Conservation (phyloP, 1,284 basidiomycete species). For the Athelia sp. region DNA sequence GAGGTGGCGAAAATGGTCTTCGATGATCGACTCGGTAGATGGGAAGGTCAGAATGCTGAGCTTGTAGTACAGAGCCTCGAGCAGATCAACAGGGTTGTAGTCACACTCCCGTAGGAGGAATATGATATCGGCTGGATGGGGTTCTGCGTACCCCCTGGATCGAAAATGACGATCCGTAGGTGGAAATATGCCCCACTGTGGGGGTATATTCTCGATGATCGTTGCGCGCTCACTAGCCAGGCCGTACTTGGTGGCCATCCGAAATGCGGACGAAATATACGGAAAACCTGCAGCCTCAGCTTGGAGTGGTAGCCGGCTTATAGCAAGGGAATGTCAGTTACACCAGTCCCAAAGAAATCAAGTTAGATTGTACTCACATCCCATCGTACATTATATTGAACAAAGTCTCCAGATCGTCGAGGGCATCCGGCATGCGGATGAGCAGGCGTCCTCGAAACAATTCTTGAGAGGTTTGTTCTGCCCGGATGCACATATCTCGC, state of each 20-base stretch:
- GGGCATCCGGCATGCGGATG: conserved; percentile 5
- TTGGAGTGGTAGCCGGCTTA: conserved; percentile 15
- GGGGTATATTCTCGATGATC: conserved; percentile 3
- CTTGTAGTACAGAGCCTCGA: conserved; percentile 22
- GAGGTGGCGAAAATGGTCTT: too few species aligned
- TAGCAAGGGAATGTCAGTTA: background rate
- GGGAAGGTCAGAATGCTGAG: conserved; percentile 19
- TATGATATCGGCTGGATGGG: conserved; percentile 21
- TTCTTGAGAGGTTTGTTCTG: background rate
- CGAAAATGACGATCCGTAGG: background rate
- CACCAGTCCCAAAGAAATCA: background rate
- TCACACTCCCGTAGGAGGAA: conserved; percentile 19
- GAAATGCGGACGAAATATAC: conserved; percentile 14
- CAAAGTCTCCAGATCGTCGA: conserved; percentile 9
- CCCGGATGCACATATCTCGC: background rate
- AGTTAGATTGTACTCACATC: conserved; percentile 7
- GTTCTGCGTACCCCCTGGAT: conserved; percentile 13
- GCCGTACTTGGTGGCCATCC: conserved; percentile 10
- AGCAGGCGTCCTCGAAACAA: conserved; percentile 4
- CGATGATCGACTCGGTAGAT: too few species aligned
- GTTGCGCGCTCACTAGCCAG: conserved; percentile 2
- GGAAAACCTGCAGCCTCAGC: conserved; percentile 20
- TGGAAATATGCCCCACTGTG: conserved; percentile 6
- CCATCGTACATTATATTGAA: conserved; percentile 11
- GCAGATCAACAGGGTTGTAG: conserved; percentile 12